Base-by-base conservation (phyloP, 1,139 yeast genomes). In the Arxiozyma heterogenica region DNA sequence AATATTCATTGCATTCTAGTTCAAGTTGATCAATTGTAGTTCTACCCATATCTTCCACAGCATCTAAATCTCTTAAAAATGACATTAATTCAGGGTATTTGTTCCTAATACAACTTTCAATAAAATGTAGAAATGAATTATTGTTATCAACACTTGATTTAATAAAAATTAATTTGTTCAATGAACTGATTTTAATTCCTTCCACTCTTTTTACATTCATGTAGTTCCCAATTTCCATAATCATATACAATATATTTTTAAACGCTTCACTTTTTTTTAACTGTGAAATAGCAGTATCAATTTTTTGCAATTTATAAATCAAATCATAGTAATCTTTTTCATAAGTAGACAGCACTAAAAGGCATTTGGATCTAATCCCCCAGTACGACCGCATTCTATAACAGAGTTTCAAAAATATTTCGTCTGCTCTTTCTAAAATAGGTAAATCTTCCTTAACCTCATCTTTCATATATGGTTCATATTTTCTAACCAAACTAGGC, bases 171-270 rank as follows among this genome's bases (percentile, higher is more conserved):
- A 93, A 75, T 61, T 96, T 76, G 61, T 84, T 94, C 55, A 93
- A 74, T 1, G 96, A 86, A 41, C 88, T 86, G 47, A 93, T 73
- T 62, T 82, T 84, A 73, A 93, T 90, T 1, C 98, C 98, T 53
- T 78, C 71, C 0, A 95, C 97, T 61, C 84, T 84, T 64, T 86
- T 90, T 64, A 88, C 95, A 68, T 93, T 93, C 98, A 93, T 93
- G 65, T 83, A 90, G 65, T 93, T 93, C 23, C 98, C 98, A 56
- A 93, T 84, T 21, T 86, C 84, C 59, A 90, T 77, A 53, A 93
- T 87, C 46, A 93, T 79, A 50, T 84, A 85, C 55, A 93, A 74
- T 11, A 91, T 79, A 55, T 80, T 78, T 58, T 81, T 79, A 62
- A 93, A 77, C 49, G 81, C 78, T n/a, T 75, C 75, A 0, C 95